Evolutionary conservation across 2,329 filamentous ascomycete genomes (phyloP).

Genomic region (Nemania bipapillata): DNA sequence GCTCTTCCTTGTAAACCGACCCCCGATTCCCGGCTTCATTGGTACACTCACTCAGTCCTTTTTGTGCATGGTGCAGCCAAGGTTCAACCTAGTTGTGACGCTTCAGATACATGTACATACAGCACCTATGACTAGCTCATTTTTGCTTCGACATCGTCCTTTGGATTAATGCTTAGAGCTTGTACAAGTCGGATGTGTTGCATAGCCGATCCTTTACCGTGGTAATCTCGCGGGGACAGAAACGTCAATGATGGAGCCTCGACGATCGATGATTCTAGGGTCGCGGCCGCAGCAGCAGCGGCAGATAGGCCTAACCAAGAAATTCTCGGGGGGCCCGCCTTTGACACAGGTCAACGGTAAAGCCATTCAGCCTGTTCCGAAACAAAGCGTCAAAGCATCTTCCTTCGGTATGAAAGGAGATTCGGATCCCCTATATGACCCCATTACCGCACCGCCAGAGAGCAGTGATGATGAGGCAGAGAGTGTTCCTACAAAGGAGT

Average conservation of each 20-base stretch:
- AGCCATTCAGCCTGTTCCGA: slow-evolving; percentile 12
- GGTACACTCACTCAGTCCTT: background rate
- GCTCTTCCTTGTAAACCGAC: background rate
- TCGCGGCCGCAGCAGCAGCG: background rate
- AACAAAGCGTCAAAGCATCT: slow-evolving; percentile 8
- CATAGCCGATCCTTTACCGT: background rate
- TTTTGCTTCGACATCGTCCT: background rate
- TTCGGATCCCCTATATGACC: slow-evolving; percentile 36
- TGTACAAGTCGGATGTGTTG: background rate
- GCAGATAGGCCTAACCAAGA: slow-evolving; percentile 36
- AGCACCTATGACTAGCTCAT: background rate
- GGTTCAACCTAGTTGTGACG: background rate
- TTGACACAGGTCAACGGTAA: slow-evolving; percentile 31
- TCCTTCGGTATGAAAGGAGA: slow-evolving; percentile 31
- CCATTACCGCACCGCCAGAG: slow-evolving; percentile 44
- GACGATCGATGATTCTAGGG: slow-evolving; percentile 9
- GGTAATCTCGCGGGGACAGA: background rate
- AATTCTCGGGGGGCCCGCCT: slow-evolving; percentile 30
- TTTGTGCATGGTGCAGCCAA: background rate
- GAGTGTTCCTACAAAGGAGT: slow-evolving; percentile 19
- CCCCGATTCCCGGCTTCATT: background rate
- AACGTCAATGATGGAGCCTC: slow-evolving; percentile 20
- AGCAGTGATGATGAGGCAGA: slow-evolving; percentile 45
- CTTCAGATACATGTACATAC: background rate
- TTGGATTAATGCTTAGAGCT: background rate